phyloP scores from a whole-genome alignment of 208 protist species.

The Wallacemonas collosoma region DNA sequence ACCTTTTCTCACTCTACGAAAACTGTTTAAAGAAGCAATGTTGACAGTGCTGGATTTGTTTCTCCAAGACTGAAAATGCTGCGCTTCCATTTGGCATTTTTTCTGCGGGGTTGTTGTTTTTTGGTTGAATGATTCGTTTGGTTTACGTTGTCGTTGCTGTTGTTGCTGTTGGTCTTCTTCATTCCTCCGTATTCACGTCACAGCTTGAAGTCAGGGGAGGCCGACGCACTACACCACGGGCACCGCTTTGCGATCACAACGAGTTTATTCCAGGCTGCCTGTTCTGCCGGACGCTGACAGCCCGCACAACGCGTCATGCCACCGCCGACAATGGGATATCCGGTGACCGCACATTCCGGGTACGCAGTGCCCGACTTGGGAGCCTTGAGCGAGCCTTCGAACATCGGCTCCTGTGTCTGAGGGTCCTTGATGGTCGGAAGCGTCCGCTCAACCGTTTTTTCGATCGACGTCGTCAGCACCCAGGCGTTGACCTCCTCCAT shows the following conservation, averaged over 20 bases:
- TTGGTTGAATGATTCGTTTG: too few relatives aligned
- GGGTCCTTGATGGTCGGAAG: constrained; percentile 70
- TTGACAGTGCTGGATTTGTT: too few relatives aligned
- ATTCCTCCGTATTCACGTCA: constrained; percentile 25
- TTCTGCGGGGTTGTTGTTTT: too few relatives aligned
- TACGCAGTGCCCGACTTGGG: constrained; percentile 67
- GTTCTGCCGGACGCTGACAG: constrained; percentile 84
- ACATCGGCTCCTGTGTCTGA: constrained; percentile 74
- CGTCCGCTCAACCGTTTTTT: constrained; percentile 58
- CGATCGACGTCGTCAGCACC: constrained; percentile 92
- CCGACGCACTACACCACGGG: constrained; percentile 83
- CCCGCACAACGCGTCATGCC: constrained; percentile 63
- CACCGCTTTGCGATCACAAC: constrained; percentile 80
- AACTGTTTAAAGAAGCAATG: too few relatives aligned
- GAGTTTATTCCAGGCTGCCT: constrained; percentile 93
- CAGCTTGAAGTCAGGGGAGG: constrained; percentile 69
- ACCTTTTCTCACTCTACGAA: too few relatives aligned
- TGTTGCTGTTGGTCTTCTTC: constrained; percentile 13
- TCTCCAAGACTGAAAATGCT: too few relatives aligned
- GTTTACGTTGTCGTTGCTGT: neutral
- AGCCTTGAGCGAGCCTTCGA: constrained; percentile 80
- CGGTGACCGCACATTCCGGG: constrained; percentile 89
- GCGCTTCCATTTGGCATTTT: too few relatives aligned
- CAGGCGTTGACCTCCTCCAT: constrained; percentile 91
- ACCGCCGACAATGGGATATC: constrained; percentile 83